Evolutionary conservation across 1,284 basidiomycete species (phyloP).

Genomic region (Agroathelia rolfsii): DNA sequence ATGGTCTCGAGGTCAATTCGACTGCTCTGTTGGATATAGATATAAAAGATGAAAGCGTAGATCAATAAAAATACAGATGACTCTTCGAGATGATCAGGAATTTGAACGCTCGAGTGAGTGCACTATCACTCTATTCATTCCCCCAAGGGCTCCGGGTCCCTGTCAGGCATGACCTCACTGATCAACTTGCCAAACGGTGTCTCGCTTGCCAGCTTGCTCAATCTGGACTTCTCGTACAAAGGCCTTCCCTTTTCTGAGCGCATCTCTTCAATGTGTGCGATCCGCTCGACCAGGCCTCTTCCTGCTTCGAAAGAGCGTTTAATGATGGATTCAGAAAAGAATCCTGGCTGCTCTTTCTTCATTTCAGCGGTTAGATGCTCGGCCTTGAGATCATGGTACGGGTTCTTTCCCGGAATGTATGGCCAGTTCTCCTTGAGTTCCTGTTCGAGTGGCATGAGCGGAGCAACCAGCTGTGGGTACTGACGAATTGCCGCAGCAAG

Average conservation of each 20-base stretch:
- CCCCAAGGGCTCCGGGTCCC: too few relatives aligned
- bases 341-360: constrained; percentile 7
- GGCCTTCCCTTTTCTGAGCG: not conserved
- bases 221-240: not conserved
- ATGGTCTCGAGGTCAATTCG: too few relatives aligned
- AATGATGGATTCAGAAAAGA: constrained; percentile 5
- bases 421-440: constrained; percentile 39
- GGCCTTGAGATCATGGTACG: constrained; percentile 12
- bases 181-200: not conserved
- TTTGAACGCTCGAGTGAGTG: too few relatives aligned
- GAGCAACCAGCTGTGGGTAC: constrained; percentile 34
- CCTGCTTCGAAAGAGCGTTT: constrained; percentile 11
- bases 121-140: too few relatives aligned
- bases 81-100: too few relatives aligned
- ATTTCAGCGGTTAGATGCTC: constrained; percentile 9
- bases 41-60: too few relatives aligned
- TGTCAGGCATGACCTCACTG: too few relatives aligned
- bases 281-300: constrained; percentile 16
- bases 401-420: constrained; percentile 12
- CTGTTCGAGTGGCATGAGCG: constrained; percentile 46
- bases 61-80: too few relatives aligned
- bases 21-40: too few relatives aligned
- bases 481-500: constrained; percentile 27
- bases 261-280: constrained; percentile 10
- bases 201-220: not conserved